Evolutionary conservation across 371 early-diverging fungal genomes (phyloP), one percentile per base, ranked within the genome.

Genomic region (Dinochytrium kinnereticum): DNA sequence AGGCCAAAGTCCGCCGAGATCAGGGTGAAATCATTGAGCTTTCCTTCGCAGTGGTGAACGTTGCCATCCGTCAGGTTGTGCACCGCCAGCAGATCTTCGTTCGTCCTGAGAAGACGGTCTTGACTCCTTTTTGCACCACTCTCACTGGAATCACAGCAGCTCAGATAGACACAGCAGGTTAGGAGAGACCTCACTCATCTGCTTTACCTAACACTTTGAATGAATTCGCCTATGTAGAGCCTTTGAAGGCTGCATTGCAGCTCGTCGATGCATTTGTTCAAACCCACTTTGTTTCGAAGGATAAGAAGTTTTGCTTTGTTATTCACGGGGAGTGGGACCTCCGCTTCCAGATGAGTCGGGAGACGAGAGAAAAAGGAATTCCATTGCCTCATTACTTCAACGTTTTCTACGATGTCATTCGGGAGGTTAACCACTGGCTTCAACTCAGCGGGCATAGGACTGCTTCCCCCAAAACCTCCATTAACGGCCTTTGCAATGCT

Each of bases 241-340:
- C 85, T 7, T 82, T 93, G 0, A 74, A 82, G 13, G 85, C 86
- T 10, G 93, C 92, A 17, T 83, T 92, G 28, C 69, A 77, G 31
- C 73, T 83, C 26, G 72, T 93, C n/a, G 89, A 90, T 51, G 55
- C 71, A 1, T 92, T 88, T 66, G 87, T 93, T 59, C 81, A 85
- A 64, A 71, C 72, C 0, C 82, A 90, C 71, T 88, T 92, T 26
- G 80, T 85, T 34, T 80, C 81, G n/a, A 74, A 88, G 72, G 80
- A 84, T 15, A 84, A 86, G 44, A 83, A 84, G 10, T 92, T 92
- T 78, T 90, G 91, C 68, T 90, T 93, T 75, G 90, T 91, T 15
- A 90, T 91, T 0, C 92, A 92, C 77, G 92, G 92, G 19, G 91
- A 90, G 1, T 90, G 91, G 91, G 88, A 89, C 36, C 76, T 93